These are phyloP conservation scores for Stephanodiscus minutulus DNA, from an alignment of 108 stramenopile species.

Conservation along the genomic window DNA sequence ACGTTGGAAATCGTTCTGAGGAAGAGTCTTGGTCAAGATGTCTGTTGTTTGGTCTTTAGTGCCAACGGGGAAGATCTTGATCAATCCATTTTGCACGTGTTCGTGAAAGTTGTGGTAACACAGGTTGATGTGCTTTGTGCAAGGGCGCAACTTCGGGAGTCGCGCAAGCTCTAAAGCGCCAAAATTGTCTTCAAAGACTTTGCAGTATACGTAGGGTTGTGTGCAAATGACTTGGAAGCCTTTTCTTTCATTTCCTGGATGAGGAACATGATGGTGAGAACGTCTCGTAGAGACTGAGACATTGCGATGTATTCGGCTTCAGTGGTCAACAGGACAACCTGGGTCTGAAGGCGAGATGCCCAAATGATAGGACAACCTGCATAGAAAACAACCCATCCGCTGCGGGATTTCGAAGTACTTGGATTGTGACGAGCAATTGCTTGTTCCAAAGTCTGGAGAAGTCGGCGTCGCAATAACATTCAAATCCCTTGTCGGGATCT, in stretches of 20 bases:
- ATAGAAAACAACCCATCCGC: constrained; percentile 32
- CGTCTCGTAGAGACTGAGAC: constrained; percentile 10
- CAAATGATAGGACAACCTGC: constrained; percentile 24
- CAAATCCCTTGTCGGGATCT: constrained; percentile 9
- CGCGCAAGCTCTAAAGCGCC: constrained; percentile 30
- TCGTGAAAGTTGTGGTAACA: constrained; percentile 9
- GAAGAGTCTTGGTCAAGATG: too few species aligned
- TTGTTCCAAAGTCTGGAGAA: constrained; percentile 2
- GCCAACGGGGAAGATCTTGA: too few species aligned
- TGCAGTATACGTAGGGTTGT: constrained; percentile 23
- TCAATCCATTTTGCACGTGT: too few species aligned
- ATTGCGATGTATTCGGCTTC: constrained; percentile 42
- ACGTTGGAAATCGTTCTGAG: too few species aligned
- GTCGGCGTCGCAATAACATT: constrained; percentile 26
- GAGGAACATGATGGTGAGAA: constrained; percentile 14
- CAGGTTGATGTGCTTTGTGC: constrained; percentile 35
- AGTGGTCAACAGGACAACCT: constrained; percentile 29
- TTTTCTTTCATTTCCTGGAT: constrained; percentile 1
- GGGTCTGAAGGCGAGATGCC: constrained; percentile 30
- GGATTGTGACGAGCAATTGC: too few species aligned
- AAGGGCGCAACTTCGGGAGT: constrained; percentile 14
- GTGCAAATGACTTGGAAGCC: constrained; percentile 16
- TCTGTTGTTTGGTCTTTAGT: too few species aligned
- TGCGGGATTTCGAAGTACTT: constrained; percentile 18
- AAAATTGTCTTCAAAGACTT: constrained; percentile 43